These are phyloP conservation scores for Phlebiopsis gigantea DNA, from an alignment of 768 basidiomycete genomes.

Conservation along the genomic window DNA sequence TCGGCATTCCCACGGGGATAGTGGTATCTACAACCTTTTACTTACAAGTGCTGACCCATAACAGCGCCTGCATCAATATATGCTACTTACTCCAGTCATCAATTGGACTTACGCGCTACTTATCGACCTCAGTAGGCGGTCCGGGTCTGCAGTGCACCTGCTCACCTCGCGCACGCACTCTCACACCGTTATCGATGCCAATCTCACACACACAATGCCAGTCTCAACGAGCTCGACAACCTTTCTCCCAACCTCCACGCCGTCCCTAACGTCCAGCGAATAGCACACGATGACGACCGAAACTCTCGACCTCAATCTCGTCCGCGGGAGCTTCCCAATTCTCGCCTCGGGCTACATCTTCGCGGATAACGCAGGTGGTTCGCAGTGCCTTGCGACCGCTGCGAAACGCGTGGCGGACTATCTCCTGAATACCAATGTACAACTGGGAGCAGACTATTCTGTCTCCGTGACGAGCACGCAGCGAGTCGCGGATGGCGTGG, in stretches of 20 bases:
- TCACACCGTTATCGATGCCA: conserved; percentile 3
- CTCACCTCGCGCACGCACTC: not conserved
- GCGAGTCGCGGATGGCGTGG: conserved; percentile 44
- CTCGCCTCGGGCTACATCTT: conserved; percentile 56
- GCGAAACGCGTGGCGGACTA: conserved; percentile 63
- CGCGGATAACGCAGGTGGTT: conserved; percentile 76
- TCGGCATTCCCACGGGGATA: too few species aligned
- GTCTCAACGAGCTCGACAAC: not conserved
- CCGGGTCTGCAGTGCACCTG: too few species aligned
- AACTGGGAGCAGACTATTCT: conserved; percentile 67
- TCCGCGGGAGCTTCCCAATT: conserved; percentile 59
- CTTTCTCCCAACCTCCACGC: not conserved
- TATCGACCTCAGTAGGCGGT: too few species aligned
- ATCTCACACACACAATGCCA: not conserved
- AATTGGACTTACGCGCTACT: too few species aligned
- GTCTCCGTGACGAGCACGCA: conserved; percentile 48
- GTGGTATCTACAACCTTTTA: too few species aligned
- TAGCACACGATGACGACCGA: not conserved
- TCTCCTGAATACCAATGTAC: conserved; percentile 66
- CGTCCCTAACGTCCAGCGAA: not conserved
- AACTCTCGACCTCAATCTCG: conserved; percentile 33
- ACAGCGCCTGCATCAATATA: too few species aligned
- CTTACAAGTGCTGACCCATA: too few species aligned
- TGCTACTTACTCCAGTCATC: too few species aligned
- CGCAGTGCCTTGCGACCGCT: conserved; percentile 51